Conservation (phyloP, 768 basidiomycete genomes). For the Gyrodon lividus region DNA sequence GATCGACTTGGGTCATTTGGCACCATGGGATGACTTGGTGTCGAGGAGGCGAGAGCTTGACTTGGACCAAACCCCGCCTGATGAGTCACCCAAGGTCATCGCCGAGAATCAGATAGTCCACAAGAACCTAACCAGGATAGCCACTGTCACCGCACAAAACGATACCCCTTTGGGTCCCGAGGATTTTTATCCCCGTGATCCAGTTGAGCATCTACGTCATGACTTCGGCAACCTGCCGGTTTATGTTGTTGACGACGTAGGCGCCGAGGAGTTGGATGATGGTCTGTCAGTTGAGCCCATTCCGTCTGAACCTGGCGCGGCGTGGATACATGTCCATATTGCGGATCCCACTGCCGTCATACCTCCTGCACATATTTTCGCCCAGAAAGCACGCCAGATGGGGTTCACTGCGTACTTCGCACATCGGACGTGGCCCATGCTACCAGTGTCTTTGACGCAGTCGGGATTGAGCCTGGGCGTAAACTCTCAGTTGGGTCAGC, state of each 20-base stretch:
- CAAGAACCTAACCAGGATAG: slow-evolving; percentile 13
- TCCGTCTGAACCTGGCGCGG: slow-evolving; percentile 50
- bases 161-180: slow-evolving; percentile 50
- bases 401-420: slow-evolving; percentile 61
- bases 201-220: slow-evolving; percentile 68
- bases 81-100: slow-evolving; percentile 33
- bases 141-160: slow-evolving; percentile 4
- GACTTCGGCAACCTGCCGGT: slow-evolving; percentile 83
- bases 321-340: slow-evolving; percentile 90
- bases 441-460: slow-evolving; percentile 61
- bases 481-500: slow-evolving; percentile 25
- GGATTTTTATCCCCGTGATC: slow-evolving; percentile 64
- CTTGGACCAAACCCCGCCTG: slow-evolving; percentile 20
- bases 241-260: slow-evolving; percentile 81
- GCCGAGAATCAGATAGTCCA: slow-evolving; percentile 29
- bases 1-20: slow-evolving; percentile 67
- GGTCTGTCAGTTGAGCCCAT: slow-evolving; percentile 82
- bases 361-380: slow-evolving; percentile 64
- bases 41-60: slow-evolving; percentile 39
- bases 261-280: slow-evolving; percentile 89
- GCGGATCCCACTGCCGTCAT: slow-evolving; percentile 88
- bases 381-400: slow-evolving; percentile 53
- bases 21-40: slow-evolving; percentile 77
- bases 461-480: slow-evolving; percentile 49
- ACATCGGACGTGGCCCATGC: slow-evolving; percentile 65